phyloP scores from a whole-genome alignment of 495 filamentous ascomycete genomes.

The Glutinoglossum americanum region DNA sequence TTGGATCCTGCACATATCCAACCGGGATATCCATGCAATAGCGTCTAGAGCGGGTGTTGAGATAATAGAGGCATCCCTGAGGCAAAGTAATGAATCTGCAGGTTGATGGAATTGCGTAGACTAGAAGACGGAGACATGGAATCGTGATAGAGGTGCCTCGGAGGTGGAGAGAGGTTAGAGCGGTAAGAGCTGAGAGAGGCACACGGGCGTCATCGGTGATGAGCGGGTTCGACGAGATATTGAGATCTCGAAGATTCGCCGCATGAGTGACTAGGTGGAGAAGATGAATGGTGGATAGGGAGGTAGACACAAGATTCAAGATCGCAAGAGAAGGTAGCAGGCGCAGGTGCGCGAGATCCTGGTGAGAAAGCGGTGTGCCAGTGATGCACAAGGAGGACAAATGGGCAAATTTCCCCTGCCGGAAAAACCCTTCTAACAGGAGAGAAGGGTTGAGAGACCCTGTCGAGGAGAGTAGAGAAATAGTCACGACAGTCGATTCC shows the following conservation, averaged over 20 bases:
- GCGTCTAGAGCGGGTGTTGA: slow-evolving; percentile 10
- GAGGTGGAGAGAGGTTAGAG: slow-evolving; percentile 13
- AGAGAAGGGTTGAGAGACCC: background rate
- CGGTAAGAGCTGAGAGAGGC: slow-evolving; percentile 11
- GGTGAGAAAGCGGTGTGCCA: background rate
- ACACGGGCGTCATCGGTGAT: slow-evolving; percentile 15
- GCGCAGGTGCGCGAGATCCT: background rate
- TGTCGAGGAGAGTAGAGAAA: background rate
- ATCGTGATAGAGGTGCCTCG: slow-evolving; percentile 16
- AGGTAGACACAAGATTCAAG: slow-evolving; percentile 7
- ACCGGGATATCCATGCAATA: slow-evolving; percentile 14
- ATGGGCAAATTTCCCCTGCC: background rate
- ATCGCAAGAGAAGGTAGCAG: background rate
- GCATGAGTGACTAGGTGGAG: background rate
- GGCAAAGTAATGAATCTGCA: slow-evolving; percentile 16
- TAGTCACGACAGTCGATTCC: background rate
- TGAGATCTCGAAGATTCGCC: slow-evolving; percentile 10
- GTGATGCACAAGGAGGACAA: background rate
- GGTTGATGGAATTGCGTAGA: slow-evolving; percentile 8
- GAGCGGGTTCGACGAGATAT: slow-evolving; percentile 11
- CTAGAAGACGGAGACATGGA: slow-evolving; percentile 15
- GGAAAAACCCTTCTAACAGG: background rate
- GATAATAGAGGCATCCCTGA: slow-evolving; percentile 9
- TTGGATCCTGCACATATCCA: slow-evolving; percentile 10
- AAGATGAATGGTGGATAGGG: slow-evolving; percentile 10